Evolutionary conservation across 2,329 filamentous ascomycete species (phyloP).

Genomic region (Teratosphaeria destructans): DNA sequence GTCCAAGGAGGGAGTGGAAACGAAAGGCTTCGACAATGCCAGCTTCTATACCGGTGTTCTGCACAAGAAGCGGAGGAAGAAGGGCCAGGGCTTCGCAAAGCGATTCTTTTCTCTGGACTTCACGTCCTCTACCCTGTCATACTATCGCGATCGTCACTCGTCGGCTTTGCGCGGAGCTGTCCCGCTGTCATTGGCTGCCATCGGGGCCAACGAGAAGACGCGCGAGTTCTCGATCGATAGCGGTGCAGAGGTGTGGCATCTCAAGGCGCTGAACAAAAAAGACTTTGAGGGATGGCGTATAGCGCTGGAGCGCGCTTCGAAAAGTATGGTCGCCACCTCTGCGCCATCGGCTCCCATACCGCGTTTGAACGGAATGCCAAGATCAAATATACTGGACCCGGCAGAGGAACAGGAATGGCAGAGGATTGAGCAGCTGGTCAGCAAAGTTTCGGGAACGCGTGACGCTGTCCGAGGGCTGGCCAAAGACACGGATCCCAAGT

Average conservation of each 20-base stretch:
- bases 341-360: conserved; percentile 21
- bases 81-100: conserved; percentile 83
- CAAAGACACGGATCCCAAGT: conserved; percentile 67
- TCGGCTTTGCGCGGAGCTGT: conserved; percentile 87
- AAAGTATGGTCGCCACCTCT: conserved; percentile 8
- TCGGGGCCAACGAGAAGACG: conserved; percentile 77
- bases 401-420: conserved; percentile 77
- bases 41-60: conserved; percentile 75
- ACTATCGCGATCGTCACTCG: conserved; percentile 90
- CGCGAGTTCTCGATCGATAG: conserved; percentile 95
- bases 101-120: conserved; percentile 96
- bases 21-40: conserved; percentile 21
- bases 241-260: conserved; percentile 92
- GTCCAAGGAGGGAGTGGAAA: conserved; percentile 26
- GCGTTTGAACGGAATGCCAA: conserved; percentile 6
- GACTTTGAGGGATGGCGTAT: conserved; percentile 84
- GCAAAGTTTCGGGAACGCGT: conserved; percentile 73
- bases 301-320: conserved; percentile 71
- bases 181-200: conserved; percentile 78
- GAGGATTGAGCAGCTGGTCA: conserved; percentile 74
- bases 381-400: conserved; percentile 17
- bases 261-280: conserved; percentile 68
- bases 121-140: conserved; percentile 85
- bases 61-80: conserved; percentile 83
- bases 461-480: conserved; percentile 81